Evolutionary conservation across 805 yeast species (phyloP), one percentile per base, ranked within the genome.

Genomic region (Spencermartinsiella europaea): DNA sequence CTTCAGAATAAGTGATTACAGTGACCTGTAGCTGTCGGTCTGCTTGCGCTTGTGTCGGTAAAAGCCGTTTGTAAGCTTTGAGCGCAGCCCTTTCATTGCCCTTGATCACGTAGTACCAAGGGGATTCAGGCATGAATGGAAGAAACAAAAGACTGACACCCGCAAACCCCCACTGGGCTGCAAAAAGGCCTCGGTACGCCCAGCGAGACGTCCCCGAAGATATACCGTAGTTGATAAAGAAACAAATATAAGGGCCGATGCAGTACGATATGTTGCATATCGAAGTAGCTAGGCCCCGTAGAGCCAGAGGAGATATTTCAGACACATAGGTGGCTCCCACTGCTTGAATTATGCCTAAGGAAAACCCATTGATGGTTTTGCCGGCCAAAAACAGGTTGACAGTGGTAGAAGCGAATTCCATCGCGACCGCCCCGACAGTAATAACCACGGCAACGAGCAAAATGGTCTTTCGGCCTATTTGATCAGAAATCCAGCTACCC

Each of bases 151-250:
- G 25, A 17, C 15, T 15, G n/a, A 37, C 34, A 25, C 37, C 21
- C 71, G 34, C 21, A 44, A 45, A 47, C 12, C 27, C 20, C 83
- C 82, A 79, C 61, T 79, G 84, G 8, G 77, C 50, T 2, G 78
- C 81, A 56, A 74, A 76, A 10, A 83, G 82, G 36, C 75, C 65
- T 44, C 71, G 65, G 59, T 75, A 79, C 5, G 78, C 71, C 65
- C 69, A 54, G 19, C 66, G 57, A 31, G 61, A 48, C 2, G 46
- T 49, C 4, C 49, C 3, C 52, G 43, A 46, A 27, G 46, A 44
- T 51, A 40, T 62, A 43, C 66, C 75, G 53, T 65, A 68, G 52
- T 69, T 62, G 15, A 79, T 74, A 45, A 83, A 80, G 10, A 78
- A 62, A 5, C 78, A 69, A 45, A 79, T 63, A 36, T 79, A 65